Base-by-base conservation (phyloP, 441 rosid genomes). In the Aleurites moluccanus region DNA sequence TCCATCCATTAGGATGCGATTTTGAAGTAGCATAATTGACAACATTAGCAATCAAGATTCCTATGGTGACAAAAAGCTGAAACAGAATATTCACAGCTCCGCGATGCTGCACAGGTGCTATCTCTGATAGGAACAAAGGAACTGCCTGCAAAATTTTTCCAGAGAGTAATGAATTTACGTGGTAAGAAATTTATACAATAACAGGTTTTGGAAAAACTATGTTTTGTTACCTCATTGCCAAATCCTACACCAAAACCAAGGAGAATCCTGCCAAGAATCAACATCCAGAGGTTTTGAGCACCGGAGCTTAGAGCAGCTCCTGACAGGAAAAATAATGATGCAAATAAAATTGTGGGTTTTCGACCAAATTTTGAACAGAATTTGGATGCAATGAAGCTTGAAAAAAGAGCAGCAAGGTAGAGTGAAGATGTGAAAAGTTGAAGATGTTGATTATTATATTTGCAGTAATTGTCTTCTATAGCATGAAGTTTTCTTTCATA, bases 341-440 rank as follows among this genome's bases (percentile, higher is more conserved):
- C 92, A 0, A 82, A 49, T 45, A 83, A 84, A 81, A 90, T 85
- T 3, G 94, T 85, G 14, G 86, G 88, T 81, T 76, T 88, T n/a
- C 92, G 73, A 6, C 91, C 92, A n/a, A 76, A 84, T 68, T 77
- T 84, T 5, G 75, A 28, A 78, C 89, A 85, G 10, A 78, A 73
- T 44, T 73, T 84, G 3, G 92, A 92, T 2, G 93, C 89, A 0
- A 72, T 80, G 53, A 90, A 89, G 74, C 89, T 86, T 10, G 88
- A 75, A 20, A 83, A 65, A 14, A 90, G 81, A 10, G 90, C 92
- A 9, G 90, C 88, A 0, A 89, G 82, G 79, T 89, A 91, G n/a
- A 91, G 75, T 10, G 88, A 89, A 8, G 96, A 91, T 3, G 92
- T 89, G 84, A 89, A 88, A 10, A 91, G 86, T 74, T 89, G 96